These are phyloP conservation scores for Clarireedia monteithiana DNA, from an alignment of 2,329 filamentous ascomycete species.

Conservation along the genomic window DNA sequence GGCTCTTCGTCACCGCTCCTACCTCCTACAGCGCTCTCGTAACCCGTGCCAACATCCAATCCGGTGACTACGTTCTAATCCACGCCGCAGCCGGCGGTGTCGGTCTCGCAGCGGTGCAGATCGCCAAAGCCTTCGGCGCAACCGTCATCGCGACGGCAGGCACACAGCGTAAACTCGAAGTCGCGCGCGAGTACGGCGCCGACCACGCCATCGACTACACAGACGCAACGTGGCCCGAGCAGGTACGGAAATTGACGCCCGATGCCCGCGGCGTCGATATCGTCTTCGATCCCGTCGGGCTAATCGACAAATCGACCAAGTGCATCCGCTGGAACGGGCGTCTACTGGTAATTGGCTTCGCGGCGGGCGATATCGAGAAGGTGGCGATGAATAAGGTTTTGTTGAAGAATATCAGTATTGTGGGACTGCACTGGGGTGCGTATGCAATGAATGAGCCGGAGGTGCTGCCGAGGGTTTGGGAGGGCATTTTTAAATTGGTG, in stretches of 20 bases:
- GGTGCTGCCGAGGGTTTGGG: conserved; percentile 67
- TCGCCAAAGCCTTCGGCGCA: conserved; percentile 86
- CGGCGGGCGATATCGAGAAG: conserved; percentile 80
- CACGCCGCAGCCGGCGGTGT: conserved; percentile 92
- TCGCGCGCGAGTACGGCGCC: conserved; percentile 74
- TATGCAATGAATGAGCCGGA: conserved; percentile 68
- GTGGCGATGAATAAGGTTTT: conserved; percentile 87
- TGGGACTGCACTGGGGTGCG: conserved; percentile 87
- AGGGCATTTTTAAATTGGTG: conserved; percentile 72
- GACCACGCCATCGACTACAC: conserved; percentile 77
- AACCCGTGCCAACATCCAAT: conserved; percentile 65
- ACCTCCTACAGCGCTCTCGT: conserved; percentile 84
- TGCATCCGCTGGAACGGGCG: conserved; percentile 91
- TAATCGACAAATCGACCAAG: conserved; percentile 82
- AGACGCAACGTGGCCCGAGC: conserved; percentile 51
- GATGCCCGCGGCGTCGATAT: conserved; percentile 69
- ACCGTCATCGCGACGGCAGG: conserved; percentile 91
- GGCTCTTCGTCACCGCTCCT: conserved; percentile 84
- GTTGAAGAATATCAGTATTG: conserved; percentile 85
- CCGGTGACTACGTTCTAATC: conserved; percentile 79
- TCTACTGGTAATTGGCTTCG: conserved; percentile 83
- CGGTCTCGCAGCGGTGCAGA: conserved; percentile 83
- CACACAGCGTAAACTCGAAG: conserved; percentile 67
- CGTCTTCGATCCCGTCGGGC: conserved; percentile 87
- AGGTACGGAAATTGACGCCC: conserved; percentile 72